A percentile compares a stretch with the other conserved stretches of the same genome.
phyloP scores from a whole-genome alignment of 208 protist species.

The Trypanosoma theileri region DNA sequence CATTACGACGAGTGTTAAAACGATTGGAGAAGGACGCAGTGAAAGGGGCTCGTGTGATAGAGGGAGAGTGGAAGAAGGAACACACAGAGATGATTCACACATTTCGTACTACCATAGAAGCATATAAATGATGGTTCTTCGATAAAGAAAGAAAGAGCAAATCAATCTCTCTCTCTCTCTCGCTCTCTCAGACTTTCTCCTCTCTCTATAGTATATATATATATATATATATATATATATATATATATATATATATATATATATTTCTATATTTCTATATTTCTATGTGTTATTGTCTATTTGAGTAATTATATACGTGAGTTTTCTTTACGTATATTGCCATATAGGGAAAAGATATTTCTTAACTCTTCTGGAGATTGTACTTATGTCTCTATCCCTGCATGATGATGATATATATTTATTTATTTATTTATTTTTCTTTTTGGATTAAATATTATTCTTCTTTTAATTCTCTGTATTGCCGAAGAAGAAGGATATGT shows the following conservation, averaged over 20 bases:
- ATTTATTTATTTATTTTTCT: background rate
- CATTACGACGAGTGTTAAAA: conserved; percentile 6
- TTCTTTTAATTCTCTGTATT: too few relatives aligned
- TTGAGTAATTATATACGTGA: too few relatives aligned
- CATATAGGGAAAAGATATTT: too few relatives aligned
- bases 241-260: too few relatives aligned
- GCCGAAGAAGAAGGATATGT: background rate
- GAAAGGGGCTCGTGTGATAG: conserved; percentile 33
- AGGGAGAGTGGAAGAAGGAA: conserved; percentile 40
- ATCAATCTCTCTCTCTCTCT: too few relatives aligned
- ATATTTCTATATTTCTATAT: too few relatives aligned
- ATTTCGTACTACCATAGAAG: background rate
- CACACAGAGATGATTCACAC: conserved; percentile 19
- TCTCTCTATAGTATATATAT: background rate
- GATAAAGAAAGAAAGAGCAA: background rate
- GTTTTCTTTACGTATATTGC: too few relatives aligned
- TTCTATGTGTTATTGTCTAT: too few relatives aligned
- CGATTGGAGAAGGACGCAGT: conserved; percentile 39
- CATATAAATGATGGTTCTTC: background rate
- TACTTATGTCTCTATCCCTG: too few relatives aligned
- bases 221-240: background rate
- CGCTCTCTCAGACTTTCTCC: background rate
- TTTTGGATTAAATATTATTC: background rate
- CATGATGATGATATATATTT: too few relatives aligned
- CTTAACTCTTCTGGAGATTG: too few relatives aligned